These are phyloP conservation scores for Phytophthora sansomeana DNA, from an alignment of 352 stramenopile species.

Conservation along the genomic window DNA sequence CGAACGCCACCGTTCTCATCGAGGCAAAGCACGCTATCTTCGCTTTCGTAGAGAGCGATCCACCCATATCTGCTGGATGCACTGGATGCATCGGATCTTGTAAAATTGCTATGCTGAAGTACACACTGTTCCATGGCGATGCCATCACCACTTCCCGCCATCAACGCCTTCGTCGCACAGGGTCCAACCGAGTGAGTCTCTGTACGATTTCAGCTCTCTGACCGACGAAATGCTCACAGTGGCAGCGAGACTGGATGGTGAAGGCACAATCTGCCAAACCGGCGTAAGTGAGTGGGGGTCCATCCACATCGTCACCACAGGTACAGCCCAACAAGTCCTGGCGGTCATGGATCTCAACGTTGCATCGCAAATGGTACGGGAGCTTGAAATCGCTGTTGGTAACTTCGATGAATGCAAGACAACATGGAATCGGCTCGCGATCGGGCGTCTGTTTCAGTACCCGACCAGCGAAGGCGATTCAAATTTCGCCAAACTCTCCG, in stretches of 20 bases:
- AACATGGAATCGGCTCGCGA: slow-evolving; percentile 32
- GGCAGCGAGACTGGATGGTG: slow-evolving; percentile 19
- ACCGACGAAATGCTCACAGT: slow-evolving; percentile 15
- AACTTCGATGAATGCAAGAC: slow-evolving; percentile 20
- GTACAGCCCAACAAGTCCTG: slow-evolving; percentile 23
- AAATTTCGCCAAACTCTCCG: slow-evolving; percentile 20
- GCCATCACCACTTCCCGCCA: slow-evolving; percentile 20
- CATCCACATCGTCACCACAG: slow-evolving; percentile 19
- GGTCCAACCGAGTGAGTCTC: no score
- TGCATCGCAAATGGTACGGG: slow-evolving; percentile 18
- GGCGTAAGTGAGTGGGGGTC: slow-evolving; percentile 35
- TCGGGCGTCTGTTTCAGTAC: slow-evolving; percentile 32
- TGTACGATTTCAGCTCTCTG: slow-evolving; percentile 34
- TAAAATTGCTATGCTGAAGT: slow-evolving; percentile 26
- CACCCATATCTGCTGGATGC: slow-evolving; percentile 30
- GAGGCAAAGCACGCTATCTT: slow-evolving; percentile 30
- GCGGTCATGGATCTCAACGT: slow-evolving; percentile 26
- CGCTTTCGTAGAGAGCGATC: slow-evolving; percentile 32
- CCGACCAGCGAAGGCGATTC: slow-evolving; percentile 13
- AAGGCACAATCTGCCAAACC: slow-evolving; percentile 22
- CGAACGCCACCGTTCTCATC: slow-evolving; percentile 30
- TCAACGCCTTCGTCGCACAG: no score
- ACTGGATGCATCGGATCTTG: slow-evolving; percentile 28
- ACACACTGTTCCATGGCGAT: slow-evolving; percentile 11
- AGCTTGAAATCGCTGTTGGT: slow-evolving; percentile 27